Base-by-base conservation (phyloP, 108 stramenopile genomes). In the Bacterosira constricta region DNA sequence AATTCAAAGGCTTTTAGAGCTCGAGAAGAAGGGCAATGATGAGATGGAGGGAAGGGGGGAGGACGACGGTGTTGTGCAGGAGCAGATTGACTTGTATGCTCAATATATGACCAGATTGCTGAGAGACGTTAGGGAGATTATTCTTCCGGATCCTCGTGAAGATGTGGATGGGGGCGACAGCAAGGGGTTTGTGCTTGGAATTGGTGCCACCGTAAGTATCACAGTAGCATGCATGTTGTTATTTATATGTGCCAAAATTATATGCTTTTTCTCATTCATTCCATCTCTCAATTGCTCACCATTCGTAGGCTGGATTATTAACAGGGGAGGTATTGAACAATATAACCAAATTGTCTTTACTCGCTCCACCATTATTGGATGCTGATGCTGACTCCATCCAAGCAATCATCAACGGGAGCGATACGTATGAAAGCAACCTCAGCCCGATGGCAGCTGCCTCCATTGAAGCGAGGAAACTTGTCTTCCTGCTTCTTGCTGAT, bases 401-500 rank as follows among this genome's bases (percentile, higher is more conserved):
- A 29, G 25, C 35, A 11, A 77, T 87, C 13, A 57, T 87, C 20
- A 25, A 27, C 21, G 70, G 56, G 30, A 74, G 35, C 34, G 84
- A 85, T 59, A 34, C 38, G 11, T 55, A 77, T 27, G 62, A 71
- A 9, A n/a, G n/a, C n/a, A 39, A 41, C 13, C 47, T 66, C 41
- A 53, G 52, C 17, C 37, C 51, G 15, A 32, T 81, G 5, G 63
- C 82, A 50, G 18, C 47, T 20, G 65, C 73, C 9, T 84, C 82
- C 11, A 45, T 74, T 3, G 83, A 88, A 69, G 86, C 86, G 8
- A 75, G 91, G 25, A 75, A 88, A 3, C 41, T 92, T 8, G 58
- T 89, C 6, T 88, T 88, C 62, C 63, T 70, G n/a, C 62, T 88
- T 8, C 68, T 92, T n/a, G 77, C 69, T n/a, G 77, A 86, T 47